Base-by-base conservation (phyloP, 1,284 basidiomycete species). In the Vanrija humicola region DNA sequence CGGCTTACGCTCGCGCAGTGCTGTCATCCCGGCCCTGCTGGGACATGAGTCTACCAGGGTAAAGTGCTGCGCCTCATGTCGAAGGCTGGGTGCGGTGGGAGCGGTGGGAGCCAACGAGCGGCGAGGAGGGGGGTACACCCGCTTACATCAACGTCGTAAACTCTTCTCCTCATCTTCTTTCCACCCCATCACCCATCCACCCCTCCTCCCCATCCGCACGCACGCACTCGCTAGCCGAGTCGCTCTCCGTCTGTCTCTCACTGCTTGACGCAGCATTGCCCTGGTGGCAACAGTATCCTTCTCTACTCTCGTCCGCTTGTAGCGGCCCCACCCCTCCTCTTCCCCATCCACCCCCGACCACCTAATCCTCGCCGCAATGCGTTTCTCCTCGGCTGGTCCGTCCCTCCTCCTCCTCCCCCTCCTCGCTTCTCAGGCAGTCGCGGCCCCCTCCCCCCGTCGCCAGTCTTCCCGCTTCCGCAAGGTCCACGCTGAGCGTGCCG, bases 371-470 rank as follows among this genome's bases (percentile, higher is more conserved):
- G 15, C 16, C 28, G 21, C 44, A 26, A 62, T 62, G 60, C 60
- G 60, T 23, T 48, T 62, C 38, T 46, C 60, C 23, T 38, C 56
- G 54, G 56, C 60, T 44, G 56, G 56, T 43, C 51, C 64, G 28
- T 61, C 66, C 25, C 53, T 65, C 16, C 54, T 72, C 43, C 62
- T 73, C 47, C 62, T 66, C 23, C 68, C 65, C 28, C 60, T 71
- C 44, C 63, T 71, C 16, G 71, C 64, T 6, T 58, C 62, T 3
- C 49, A 63, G 18, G 55, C 65, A 19, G 45, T 66, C 19, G 71
- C 71, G 7, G 54, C 65, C 2, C 68, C 69, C 6, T 61, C 57
- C 19, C 56, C 52, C n/a, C 59, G 61, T 34, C 56, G 65, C 52
- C 59, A 54, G 23, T 49, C 58, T 28, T 25, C 55, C 15, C 49